These are phyloP conservation scores for Colletotrichum echinochloae DNA, from an alignment of 2,329 filamentous ascomycete species.

Conservation along the genomic window DNA sequence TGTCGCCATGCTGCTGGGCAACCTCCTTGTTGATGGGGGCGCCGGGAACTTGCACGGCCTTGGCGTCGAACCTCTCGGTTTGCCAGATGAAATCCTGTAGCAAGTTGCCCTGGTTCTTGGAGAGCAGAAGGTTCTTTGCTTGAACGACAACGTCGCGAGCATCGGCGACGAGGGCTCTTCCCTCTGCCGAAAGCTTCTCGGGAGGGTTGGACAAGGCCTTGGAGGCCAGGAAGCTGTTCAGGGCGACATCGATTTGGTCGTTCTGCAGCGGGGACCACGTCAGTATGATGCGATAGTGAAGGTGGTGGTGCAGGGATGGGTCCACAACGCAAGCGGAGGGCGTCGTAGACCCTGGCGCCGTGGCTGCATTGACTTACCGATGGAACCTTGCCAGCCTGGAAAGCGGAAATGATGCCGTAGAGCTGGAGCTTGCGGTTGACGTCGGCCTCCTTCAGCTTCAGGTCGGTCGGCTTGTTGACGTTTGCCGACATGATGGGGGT, in stretches of 20 bases:
- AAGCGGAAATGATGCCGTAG: conserved; percentile 89
- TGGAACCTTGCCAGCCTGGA: conserved; percentile 89
- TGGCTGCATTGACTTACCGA: conserved; percentile 69
- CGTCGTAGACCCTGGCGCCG: conserved; percentile 10
- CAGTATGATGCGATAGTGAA: conserved; percentile 24
- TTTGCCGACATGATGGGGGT: conserved; percentile 51
- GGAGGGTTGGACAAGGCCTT: conserved; percentile 77
- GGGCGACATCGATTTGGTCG: conserved; percentile 92
- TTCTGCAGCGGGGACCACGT: conserved; percentile 67
- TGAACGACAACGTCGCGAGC: conserved; percentile 83
- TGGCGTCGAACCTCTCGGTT: conserved; percentile 79
- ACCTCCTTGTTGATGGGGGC: conserved; percentile 80
- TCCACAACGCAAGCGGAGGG: background rate
- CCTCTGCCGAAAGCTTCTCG: conserved; percentile 83
- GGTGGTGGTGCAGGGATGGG: background rate
- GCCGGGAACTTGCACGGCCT: conserved; percentile 70
- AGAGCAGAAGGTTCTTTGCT: conserved; percentile 85
- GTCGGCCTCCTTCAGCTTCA: conserved; percentile 83
- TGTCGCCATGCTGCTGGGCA: conserved; percentile 84
- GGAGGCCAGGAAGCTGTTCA: conserved; percentile 87
- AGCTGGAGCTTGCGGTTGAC: conserved; percentile 95
- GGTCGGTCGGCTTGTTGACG: conserved; percentile 81
- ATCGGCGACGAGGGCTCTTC: conserved; percentile 81
- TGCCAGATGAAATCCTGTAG: conserved; percentile 98
- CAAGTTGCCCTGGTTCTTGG: conserved; percentile 95